Evolutionary conservation across 2,329 filamentous ascomycete genomes (phyloP).

Genomic region (Penicillium nordicum): DNA sequence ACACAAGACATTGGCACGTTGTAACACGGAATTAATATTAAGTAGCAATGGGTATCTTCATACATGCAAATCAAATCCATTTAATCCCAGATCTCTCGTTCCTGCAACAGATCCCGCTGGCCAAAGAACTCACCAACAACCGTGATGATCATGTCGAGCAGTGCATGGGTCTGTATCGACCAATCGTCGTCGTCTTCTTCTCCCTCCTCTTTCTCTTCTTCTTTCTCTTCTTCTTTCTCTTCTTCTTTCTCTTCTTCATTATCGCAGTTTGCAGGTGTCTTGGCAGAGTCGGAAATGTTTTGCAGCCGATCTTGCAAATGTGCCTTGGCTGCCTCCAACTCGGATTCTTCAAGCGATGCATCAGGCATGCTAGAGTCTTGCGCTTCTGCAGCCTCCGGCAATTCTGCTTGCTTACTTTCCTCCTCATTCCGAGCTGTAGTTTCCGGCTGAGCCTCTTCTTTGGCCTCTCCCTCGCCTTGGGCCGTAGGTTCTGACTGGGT

Average conservation of each 20-base stretch:
- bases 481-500: background rate
- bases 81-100: slow-evolving; percentile 55
- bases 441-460: background rate
- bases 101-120: slow-evolving; percentile 78
- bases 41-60: slow-evolving; percentile 8
- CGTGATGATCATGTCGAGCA: slow-evolving; percentile 87
- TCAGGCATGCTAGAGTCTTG: slow-evolving; percentile 17
- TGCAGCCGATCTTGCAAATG: slow-evolving; percentile 44
- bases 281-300: background rate
- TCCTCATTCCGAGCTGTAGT: background rate
- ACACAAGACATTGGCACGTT: background rate
- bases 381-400: background rate
- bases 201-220: background rate
- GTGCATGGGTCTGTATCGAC: slow-evolving; percentile 51
- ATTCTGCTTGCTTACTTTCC: background rate
- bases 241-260: slow-evolving; percentile 16
- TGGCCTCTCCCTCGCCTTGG: background rate
- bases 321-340: slow-evolving; percentile 51
- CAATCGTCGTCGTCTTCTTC: slow-evolving; percentile 28
- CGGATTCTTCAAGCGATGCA: slow-evolving; percentile 13
- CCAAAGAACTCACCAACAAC: slow-evolving; percentile 86
- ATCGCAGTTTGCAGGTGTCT: slow-evolving; percentile 1
- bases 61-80: background rate
- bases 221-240: slow-evolving; percentile 18
- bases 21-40: background rate